Evolutionary conservation across 176 grass and related monocot genomes (phyloP), one percentile per base, ranked within the genome.

Genomic region (Rhynchospora breviuscula): DNA sequence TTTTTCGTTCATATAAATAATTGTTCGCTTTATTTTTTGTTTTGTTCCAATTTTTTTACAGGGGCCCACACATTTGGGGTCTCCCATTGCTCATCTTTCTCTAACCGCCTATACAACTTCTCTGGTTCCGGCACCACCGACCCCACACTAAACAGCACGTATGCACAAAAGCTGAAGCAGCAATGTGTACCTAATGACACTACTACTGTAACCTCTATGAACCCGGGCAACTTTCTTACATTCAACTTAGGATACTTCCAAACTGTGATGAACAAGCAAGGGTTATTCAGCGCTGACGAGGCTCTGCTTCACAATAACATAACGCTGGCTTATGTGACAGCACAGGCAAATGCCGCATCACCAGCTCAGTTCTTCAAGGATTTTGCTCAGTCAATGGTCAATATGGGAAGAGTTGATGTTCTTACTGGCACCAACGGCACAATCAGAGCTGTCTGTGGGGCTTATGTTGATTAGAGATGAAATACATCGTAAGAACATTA

Each of bases 31-130:
- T 66, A 46, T 0, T 73, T 59, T 0, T 84, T 73, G 23, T 40
- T 22, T 84, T 35, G 54, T 56, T 14, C 4, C 35, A 3, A 40
- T 4, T 40, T 40, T 7, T 75, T 64, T 76, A 63, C 78, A 91
- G 89, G 59, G 1, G 90, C 90, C 0, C 92, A 94, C 88, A 91
- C 92, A 35, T 1, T 94, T 5, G 92, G 92, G 22, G 61, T 90
- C 2, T 53, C 93, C 10, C 93, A 94, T 87, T 94, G 93, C 86
- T 2, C 77, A 0, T 90, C 90, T 15, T 90, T 92, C 86, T 77
- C 78, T 2, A 0, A 23, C 11, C 86, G 93, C 0, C 78, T 94
- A 0, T 88, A 94, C 88, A 94, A 94, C 86, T 72, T 18, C 93
- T 75, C 83, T 44, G 90, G 90, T 26, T 84, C 17, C 73, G 81